phyloP scores from a whole-genome alignment of 495 filamentous ascomycete genomes.

The Podospora didyma region DNA sequence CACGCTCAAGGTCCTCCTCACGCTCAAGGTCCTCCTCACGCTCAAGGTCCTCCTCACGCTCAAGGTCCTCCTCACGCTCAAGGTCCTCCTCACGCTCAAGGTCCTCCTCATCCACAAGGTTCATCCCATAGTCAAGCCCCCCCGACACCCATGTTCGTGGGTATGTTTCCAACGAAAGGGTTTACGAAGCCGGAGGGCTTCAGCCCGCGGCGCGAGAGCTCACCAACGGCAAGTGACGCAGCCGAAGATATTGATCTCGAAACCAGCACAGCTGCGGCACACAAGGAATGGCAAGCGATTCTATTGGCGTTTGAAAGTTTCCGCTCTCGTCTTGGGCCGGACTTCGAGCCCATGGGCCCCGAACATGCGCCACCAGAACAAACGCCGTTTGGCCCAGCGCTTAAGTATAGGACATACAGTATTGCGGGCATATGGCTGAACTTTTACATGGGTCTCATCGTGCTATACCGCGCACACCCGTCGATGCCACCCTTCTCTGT shows the following conservation, averaged over 20 bases:
- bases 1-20: slow-evolving; percentile 4
- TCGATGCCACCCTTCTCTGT: slow-evolving; percentile 90
- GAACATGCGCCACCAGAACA: slow-evolving; percentile 58
- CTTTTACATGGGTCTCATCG: slow-evolving; percentile 76
- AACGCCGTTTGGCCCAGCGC: slow-evolving; percentile 74
- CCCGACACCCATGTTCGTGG: slow-evolving; percentile 48
- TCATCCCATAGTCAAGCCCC: slow-evolving; percentile 24
- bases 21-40: too few species aligned
- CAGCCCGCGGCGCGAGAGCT: slow-evolving; percentile 36
- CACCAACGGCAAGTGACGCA: slow-evolving; percentile 29
- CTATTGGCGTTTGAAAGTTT: slow-evolving; percentile 64
- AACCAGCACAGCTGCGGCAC: slow-evolving; percentile 61
- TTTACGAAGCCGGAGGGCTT: slow-evolving; percentile 57
- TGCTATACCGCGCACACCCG: slow-evolving; percentile 74
- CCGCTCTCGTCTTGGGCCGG: slow-evolving; percentile 59
- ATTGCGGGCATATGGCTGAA: slow-evolving; percentile 83
- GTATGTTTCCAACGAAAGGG: slow-evolving; percentile 59
- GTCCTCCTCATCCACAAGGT: slow-evolving; percentile 10
- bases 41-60: too few species aligned
- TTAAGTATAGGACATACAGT: slow-evolving; percentile 78
- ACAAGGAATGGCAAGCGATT: slow-evolving; percentile 78
- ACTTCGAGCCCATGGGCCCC: slow-evolving; percentile 73
- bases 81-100: neutral
- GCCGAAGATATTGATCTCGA: slow-evolving; percentile 49
- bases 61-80: too few species aligned